phyloP scores from a whole-genome alignment of 768 basidiomycete species.

The Suillus sp. region DNA sequence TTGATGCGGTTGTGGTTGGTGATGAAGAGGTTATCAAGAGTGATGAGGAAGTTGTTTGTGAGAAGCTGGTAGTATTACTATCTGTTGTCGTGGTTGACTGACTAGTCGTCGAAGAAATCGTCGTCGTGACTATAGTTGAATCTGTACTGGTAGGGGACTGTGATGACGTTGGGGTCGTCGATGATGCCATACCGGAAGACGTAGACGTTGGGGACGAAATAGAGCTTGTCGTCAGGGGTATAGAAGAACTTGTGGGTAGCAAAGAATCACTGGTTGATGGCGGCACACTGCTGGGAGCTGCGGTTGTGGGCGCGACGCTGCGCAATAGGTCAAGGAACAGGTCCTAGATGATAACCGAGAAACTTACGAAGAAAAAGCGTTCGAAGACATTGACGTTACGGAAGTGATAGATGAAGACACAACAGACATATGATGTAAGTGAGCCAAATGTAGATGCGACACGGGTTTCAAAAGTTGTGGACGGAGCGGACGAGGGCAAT shows the following conservation, averaged over 20 bases:
- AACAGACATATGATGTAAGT: constrained; percentile 7
- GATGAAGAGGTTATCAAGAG: constrained; percentile 18
- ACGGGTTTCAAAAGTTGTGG: constrained; percentile 21
- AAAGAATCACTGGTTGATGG: constrained; percentile 17
- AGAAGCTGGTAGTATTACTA: constrained; percentile 12
- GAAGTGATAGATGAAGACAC: constrained; percentile 10
- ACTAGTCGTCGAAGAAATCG: constrained; percentile 25
- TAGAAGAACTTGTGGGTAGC: constrained; percentile 12
- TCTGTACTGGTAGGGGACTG: constrained; percentile 21
- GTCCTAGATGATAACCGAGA: constrained; percentile 7
- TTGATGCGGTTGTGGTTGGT: constrained; percentile 13
- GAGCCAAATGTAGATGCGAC: constrained; percentile 15
- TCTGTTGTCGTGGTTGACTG: constrained; percentile 21
- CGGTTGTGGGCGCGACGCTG: constrained; percentile 20
- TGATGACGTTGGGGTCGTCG: constrained; percentile 22
- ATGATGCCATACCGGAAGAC: constrained; percentile 11
- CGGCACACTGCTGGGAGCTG: constrained; percentile 18
- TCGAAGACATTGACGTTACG: constrained; percentile 15
- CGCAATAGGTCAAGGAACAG: constrained; percentile 17
- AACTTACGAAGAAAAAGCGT: constrained; percentile 27
- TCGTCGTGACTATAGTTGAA: constrained; percentile 20
- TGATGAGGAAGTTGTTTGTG: background rate
- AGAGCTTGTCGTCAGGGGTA: constrained; percentile 20
- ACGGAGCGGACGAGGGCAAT: constrained; percentile 25
- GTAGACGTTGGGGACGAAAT: constrained; percentile 16